Base-by-base conservation (phyloP, 768 basidiomycete genomes). In the Mycena epipterygia region DNA sequence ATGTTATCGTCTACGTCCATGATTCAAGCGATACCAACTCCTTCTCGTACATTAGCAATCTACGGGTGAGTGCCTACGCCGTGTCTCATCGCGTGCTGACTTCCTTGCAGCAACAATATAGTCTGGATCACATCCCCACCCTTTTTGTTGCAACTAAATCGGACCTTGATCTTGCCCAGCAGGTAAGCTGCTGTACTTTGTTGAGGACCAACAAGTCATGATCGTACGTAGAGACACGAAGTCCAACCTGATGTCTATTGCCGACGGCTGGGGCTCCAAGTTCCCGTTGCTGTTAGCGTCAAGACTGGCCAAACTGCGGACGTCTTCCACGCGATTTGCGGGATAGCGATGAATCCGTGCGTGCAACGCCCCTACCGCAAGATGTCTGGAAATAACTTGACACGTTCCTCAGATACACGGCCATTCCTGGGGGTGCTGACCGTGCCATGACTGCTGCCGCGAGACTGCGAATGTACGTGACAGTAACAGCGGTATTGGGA, bases 21-120 rank as follows among this genome's bases (percentile, higher is more conserved):
- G 97, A 99, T 81, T 98, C 97, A 53, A 96, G 95, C 78, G 97
- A 99, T 79, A 98, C 97, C 44, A 99, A 99, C 82, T 98, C 96
- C 13, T 99, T 99, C 80, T 97, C 95, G 53, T 98, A 99, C 82
- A 96, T 99, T 79, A 97, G 95, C 75, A 98, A 97, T 83, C 84
- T 98, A 76, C 89, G 97, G 79, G 96, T 97, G 78, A 75, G 79
- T 80, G 62, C 13, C 55, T 33, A 63, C 53, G 46, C 7, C 39
- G 41, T 30, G 25, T 29, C 35, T 8, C 13, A 35, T 27, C n/a
- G 46, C 67, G 64, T 67, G 75, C 77, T 74, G 75, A 67, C 35
- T 52, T 77, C 64, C 51, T 61, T 29, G 41, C 81, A 98, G 96
- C 97, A 98, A 95, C 96, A 97, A 88, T 97, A 98, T 79, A 95